These are phyloP conservation scores for Puccinia horiana DNA, from an alignment of 1,284 basidiomycete species.

Conservation along the genomic window DNA sequence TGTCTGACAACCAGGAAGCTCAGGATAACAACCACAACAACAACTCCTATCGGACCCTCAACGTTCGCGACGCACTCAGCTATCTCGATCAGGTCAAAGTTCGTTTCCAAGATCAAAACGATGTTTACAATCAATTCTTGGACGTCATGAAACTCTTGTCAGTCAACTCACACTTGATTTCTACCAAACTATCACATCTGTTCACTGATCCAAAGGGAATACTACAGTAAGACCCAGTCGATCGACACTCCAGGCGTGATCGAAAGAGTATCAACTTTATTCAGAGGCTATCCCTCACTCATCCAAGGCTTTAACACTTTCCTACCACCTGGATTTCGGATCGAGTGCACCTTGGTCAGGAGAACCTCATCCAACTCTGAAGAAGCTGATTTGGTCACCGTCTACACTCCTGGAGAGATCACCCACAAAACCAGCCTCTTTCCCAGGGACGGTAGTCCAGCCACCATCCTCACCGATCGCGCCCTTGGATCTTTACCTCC, in stretches of 20 bases:
- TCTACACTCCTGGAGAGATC: slow-evolving; percentile 42
- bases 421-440: slow-evolving; percentile 45
- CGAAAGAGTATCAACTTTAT: slow-evolving; percentile 59
- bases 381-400: slow-evolving; percentile 41
- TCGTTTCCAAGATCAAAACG: slow-evolving; percentile 49
- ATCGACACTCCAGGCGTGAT: slow-evolving; percentile 60
- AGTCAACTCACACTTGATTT: not conserved
- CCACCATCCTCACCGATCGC: slow-evolving; percentile 30
- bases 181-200: not conserved
- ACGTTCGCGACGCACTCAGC: slow-evolving; percentile 48
- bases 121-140: slow-evolving; percentile 49
- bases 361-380: not conserved
- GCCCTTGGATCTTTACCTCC: slow-evolving; percentile 15
- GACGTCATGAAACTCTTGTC: slow-evolving; percentile 50
- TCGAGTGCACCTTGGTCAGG: slow-evolving; percentile 55
- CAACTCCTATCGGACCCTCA: slow-evolving; percentile 45
- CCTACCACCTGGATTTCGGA: slow-evolving; percentile 59
- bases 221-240: slow-evolving; percentile 39
- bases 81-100: slow-evolving; percentile 50
- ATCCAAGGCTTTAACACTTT: slow-evolving; percentile 60
- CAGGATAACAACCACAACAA: not conserved
- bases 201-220: not conserved
- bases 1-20: not conserved
- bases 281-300: slow-evolving; percentile 58
- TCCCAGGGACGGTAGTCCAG: slow-evolving; percentile 39